phyloP scores from a whole-genome alignment of 139 green algal genomes.

The Axilococcus clingmanii region DNA sequence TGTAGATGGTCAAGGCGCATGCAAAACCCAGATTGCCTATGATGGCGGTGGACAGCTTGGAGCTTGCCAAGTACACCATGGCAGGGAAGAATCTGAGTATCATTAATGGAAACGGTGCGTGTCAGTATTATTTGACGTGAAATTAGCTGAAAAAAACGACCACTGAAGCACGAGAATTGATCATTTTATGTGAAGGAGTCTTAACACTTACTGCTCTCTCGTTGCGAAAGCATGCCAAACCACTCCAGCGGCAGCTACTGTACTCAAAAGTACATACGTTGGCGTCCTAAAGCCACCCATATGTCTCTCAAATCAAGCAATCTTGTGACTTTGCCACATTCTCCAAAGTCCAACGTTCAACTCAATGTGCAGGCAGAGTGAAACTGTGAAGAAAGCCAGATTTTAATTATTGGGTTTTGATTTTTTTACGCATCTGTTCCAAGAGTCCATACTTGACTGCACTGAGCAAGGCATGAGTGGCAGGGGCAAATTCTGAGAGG shows the following conservation, averaged over 20 bases:
- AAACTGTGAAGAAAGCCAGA: no score
- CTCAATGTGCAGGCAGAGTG: no score
- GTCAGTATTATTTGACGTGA: neutral
- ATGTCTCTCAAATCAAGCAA: neutral
- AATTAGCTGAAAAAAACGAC: neutral
- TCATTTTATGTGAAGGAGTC: neutral
- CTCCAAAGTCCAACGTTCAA: no score
- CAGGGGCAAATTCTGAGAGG: no score
- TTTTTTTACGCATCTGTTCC: no score
- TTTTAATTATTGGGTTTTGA: no score
- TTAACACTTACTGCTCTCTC: constrained; percentile 67
- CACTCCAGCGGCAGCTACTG: constrained; percentile 40
- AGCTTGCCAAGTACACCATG: constrained; percentile 83
- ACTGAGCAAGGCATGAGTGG: no score
- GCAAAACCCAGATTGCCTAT: constrained; percentile 79
- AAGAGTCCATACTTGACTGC: no score
- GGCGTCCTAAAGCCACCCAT: no score
- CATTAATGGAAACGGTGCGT: neutral
- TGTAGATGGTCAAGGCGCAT: constrained; percentile 57
- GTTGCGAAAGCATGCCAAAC: constrained; percentile 89
- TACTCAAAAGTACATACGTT: constrained; percentile 53
- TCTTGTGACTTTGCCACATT: neutral
- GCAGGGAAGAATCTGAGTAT: constrained; percentile 82
- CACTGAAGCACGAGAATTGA: neutral
- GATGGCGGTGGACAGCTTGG: constrained; percentile 56